These are phyloP conservation scores for Kernera saxatilis DNA, from an alignment of 345 rosid species.

Conservation along the genomic window DNA sequence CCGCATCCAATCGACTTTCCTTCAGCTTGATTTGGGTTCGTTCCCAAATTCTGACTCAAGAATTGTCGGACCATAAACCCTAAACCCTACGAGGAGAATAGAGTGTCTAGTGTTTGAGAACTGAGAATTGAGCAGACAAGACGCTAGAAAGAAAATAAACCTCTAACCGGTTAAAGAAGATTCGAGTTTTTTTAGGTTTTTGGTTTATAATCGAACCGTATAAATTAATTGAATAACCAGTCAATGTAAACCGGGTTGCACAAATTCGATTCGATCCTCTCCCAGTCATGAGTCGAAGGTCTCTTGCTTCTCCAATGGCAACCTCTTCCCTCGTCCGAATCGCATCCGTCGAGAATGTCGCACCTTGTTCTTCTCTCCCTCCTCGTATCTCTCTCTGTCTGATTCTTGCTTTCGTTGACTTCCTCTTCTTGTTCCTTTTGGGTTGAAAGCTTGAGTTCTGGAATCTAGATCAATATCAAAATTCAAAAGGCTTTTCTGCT, in stretches of 20 bases:
- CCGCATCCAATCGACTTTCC: conserved; percentile 26
- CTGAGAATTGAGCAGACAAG: conserved; percentile 1
- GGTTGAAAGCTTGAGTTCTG: too few relatives aligned
- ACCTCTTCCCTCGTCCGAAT: neutral
- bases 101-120: neutral
- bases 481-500: too few relatives aligned
- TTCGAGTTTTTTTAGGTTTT: neutral
- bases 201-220: neutral
- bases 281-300: neutral
- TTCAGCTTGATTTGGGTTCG: conserved; percentile 20
- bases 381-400: too few relatives aligned
- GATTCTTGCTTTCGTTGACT: too few relatives aligned
- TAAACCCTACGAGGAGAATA: conserved; percentile 23
- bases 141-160: neutral
- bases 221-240: neutral
- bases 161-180: conserved; percentile 6
- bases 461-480: too few relatives aligned
- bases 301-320: neutral
- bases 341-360: neutral
- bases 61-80: conserved; percentile 23
- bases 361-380: too few relatives aligned
- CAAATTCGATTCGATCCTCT: neutral
- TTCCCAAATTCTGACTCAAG: neutral
- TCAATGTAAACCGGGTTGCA: neutral
- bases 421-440: too few relatives aligned